Conservation (phyloP, 1,139 yeast species). For the Lipomyces yarrowii region DNA sequence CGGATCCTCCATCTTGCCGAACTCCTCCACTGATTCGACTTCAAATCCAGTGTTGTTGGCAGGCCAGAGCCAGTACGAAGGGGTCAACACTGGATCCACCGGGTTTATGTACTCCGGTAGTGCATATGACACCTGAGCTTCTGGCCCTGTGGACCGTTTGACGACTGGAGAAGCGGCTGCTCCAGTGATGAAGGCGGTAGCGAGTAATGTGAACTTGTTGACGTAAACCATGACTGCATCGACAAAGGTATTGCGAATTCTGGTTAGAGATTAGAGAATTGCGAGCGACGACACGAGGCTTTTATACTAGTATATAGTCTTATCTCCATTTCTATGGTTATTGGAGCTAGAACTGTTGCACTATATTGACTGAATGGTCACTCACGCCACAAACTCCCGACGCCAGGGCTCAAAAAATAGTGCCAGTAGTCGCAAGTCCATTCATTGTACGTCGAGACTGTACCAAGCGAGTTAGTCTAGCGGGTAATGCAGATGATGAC, state of each 20-base stretch:
- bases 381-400: background rate
- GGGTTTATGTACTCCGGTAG: background rate
- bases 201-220: background rate
- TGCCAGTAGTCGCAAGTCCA: background rate
- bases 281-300: background rate
- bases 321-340: no score
- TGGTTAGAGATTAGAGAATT: background rate
- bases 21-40: background rate
- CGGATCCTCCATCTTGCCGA: slow-evolving; percentile 3
- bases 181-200: background rate
- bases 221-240: background rate
- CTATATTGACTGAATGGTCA: background rate
- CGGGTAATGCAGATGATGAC: background rate
- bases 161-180: background rate
- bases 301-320: background rate
- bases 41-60: background rate
- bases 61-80: background rate
- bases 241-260: background rate
- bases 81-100: background rate
- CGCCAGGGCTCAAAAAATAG: background rate
- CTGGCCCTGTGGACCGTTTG: background rate
- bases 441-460: background rate
- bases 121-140: background rate
- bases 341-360: background rate
- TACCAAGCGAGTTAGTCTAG: background rate